phyloP scores from a whole-genome alignment of 139 green algal species.

The Pleodorina starrii region DNA sequence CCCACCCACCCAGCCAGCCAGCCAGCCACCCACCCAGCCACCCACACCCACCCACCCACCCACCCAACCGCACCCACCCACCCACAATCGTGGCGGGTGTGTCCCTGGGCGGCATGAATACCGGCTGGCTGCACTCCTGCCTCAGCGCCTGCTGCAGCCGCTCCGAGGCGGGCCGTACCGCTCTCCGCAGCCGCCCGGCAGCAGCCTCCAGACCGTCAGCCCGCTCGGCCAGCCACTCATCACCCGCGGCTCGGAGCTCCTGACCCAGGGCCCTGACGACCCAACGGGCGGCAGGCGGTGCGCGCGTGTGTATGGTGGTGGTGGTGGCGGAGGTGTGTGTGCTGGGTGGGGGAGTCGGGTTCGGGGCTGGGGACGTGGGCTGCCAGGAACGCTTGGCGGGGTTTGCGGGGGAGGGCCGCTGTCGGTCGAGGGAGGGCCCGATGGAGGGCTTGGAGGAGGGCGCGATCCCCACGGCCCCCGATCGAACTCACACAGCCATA shows the following conservation, averaged over 20 bases:
- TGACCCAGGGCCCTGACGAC: conserved; percentile 1
- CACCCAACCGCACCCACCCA: background rate
- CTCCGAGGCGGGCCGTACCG: background rate
- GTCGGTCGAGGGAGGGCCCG: background rate
- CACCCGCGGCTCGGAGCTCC: background rate
- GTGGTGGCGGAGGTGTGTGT: background rate
- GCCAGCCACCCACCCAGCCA: background rate
- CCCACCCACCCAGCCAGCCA: too few relatives aligned
- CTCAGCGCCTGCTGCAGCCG: conserved; percentile 34
- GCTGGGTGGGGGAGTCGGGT: background rate
- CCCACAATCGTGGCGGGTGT: background rate
- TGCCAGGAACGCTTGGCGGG: background rate
- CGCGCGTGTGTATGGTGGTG: too few relatives aligned
- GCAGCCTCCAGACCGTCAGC: background rate
- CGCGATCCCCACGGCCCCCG: too few relatives aligned
- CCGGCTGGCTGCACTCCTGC: background rate
- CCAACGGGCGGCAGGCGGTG: too few relatives aligned
- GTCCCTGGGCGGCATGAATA: conserved; percentile 16
- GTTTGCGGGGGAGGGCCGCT: background rate
- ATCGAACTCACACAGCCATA: too few relatives aligned
- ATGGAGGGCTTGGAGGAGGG: background rate
- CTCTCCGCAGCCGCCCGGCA: background rate
- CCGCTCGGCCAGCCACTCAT: background rate
- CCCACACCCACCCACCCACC: background rate
- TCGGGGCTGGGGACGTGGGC: background rate